A percentile compares a stretch with the other conserved stretches of the same genome.
phyloP scores from a whole-genome alignment of 805 yeast species.

The Ogataea corticis region DNA sequence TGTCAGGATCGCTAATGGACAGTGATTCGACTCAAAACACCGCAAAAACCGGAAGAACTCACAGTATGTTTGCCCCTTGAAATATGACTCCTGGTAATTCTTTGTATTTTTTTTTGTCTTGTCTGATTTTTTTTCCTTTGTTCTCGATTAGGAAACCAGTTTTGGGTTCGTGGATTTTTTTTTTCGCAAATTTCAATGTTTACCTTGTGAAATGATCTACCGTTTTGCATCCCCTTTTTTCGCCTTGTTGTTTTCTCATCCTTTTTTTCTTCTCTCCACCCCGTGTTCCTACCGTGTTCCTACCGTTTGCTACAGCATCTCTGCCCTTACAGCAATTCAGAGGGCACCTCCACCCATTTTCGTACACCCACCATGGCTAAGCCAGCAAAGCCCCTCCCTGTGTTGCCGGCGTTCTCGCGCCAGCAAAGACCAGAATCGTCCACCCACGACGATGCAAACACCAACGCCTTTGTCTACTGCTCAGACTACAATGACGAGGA shows the following conservation, averaged over 20 bases:
- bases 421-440: conserved; percentile 3
- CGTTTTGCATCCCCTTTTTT: conserved; percentile 5
- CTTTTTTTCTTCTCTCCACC: too few species aligned
- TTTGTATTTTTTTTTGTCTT: not conserved
- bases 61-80: too few species aligned
- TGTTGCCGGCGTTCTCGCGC: conserved; percentile 24
- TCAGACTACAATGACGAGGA: conserved; percentile 28
- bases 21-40: too few species aligned
- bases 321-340: too few species aligned
- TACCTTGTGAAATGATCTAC: conserved; percentile 7
- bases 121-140: not conserved
- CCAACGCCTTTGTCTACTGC: conserved; percentile 34
- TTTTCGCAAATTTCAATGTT: conserved; percentile 1
- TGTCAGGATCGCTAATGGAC: too few species aligned
- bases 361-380: conserved; percentile 13
- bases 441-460: conserved; percentile 18
- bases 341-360: not conserved
- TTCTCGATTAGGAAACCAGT: not conserved
- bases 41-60: too few species aligned
- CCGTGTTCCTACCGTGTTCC: too few species aligned
- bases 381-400: conserved; percentile 22
- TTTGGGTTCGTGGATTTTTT: too few species aligned
- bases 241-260: not conserved
- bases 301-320: too few species aligned
- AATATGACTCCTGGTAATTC: too few species aligned